Evolutionary conservation across 257 asterid genomes (phyloP).

Genomic region (Solanum paucissectum): DNA sequence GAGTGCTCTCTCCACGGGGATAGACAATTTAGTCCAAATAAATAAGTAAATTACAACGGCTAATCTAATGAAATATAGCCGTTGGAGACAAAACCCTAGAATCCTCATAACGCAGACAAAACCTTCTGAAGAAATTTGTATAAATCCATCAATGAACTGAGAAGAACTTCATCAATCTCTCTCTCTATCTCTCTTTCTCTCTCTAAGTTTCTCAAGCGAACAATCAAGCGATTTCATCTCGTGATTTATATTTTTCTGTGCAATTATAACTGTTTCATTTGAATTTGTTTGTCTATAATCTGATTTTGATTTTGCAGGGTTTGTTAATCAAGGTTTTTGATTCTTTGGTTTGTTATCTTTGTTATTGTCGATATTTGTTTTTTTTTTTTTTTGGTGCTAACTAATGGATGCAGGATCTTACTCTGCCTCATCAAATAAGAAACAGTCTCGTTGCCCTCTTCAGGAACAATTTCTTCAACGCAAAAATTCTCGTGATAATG

Average conservation of each 20-base stretch:
- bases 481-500: conserved; percentile 61
- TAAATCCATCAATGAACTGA: conserved; percentile 1
- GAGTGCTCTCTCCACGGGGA: neutral
- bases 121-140: neutral
- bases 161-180: neutral
- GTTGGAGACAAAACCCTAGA: neutral
- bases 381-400: conserved; percentile 13
- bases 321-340: neutral
- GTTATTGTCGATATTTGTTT: neutral
- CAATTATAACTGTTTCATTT: conserved; percentile 1
- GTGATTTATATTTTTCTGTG: neutral
- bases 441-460: conserved; percentile 61
- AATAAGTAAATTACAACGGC: conserved; percentile 26
- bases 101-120: neutral
- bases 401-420: conserved; percentile 69
- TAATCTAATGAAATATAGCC: conserved; percentile 5
- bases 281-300: neutral
- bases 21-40: conserved; percentile 7
- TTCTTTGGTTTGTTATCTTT: neutral
- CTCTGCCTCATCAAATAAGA: conserved; percentile 43
- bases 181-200: conserved; percentile 10
- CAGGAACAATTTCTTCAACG: conserved; percentile 57
- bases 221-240: neutral
- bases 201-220: neutral
- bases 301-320: conserved; percentile 36